Base-by-base conservation (phyloP, 202 grass and related monocot species). In the Bolboschoenoplectus hybrid region DNA sequence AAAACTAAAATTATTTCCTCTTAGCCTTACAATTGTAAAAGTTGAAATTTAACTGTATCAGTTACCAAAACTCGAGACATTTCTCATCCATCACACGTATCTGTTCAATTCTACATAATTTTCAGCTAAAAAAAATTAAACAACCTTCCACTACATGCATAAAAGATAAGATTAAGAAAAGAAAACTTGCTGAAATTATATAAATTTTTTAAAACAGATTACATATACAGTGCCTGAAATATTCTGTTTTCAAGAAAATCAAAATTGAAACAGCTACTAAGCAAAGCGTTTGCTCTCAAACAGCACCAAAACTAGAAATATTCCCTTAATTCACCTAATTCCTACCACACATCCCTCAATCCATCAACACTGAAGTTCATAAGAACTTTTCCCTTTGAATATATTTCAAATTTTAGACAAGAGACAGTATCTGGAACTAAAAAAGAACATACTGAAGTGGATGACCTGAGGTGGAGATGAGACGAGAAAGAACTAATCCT, bases 281-380 rank as follows among this genome's bases (percentile, higher is more conserved):
- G 2, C 43, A 44, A 44, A 44, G 5, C 2, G 43, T 44, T 5
- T 5, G 43, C 43, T 5, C 43, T 44, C 43, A 44, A 44, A 44
- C 3, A 50, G 14, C 49, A 57, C 38, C 76, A 61, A 17, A 39
- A 19, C 36, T 43, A 78, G 14, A 81, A 80, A 39, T 39, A 16
- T 81, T 81, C 17, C 45, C 79, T 39, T 2, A 81, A 81, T 44
- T 81, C 17, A 63, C 79, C 57, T 2, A 81, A 81, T 44, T 81
- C 64, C 10, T 19, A 62, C 58, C 17, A 46, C 4, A 64, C 11
- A 44, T 62, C 16, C 26, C 5, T 4, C 32, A 64, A 36, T 62
- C 32, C n/a, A 64, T n/a, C 9, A 57, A 7, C 38, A 63, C 5
- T 9, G 46, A 64, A 64, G 47, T 82, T 62, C 38, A 63, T 2